Evolutionary conservation across 139 green algal genomes (phyloP).

Genomic region (Coccomyxa sp.): DNA sequence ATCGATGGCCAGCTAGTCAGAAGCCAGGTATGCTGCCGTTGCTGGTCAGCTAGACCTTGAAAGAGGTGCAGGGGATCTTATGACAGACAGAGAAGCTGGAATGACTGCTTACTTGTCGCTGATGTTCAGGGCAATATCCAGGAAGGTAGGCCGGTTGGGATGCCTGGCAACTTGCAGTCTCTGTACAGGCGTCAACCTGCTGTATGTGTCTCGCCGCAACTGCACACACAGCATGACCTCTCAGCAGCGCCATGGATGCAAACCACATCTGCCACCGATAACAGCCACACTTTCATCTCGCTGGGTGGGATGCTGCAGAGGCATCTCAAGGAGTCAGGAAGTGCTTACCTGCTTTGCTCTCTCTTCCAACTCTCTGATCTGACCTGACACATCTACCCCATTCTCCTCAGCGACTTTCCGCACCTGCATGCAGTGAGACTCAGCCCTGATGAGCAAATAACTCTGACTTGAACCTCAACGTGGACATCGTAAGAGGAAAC

Average conservation of each 20-base stretch:
- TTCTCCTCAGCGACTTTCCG: conserved; percentile 89
- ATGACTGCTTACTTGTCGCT: no score
- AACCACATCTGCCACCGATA: neutral
- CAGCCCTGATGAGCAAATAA: no score
- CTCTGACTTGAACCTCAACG: no score
- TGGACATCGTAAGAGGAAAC: no score
- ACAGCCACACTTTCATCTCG: no score
- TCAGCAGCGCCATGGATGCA: neutral
- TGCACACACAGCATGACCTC: conserved; percentile 28
- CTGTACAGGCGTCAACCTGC: conserved; percentile 85
- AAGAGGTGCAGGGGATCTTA: no score
- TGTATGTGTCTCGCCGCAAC: conserved; percentile 92
- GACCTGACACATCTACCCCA: conserved; percentile 80
- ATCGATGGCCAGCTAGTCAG: no score
- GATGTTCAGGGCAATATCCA: conserved; percentile 97
- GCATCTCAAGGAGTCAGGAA: neutral
- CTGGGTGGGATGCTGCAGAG: neutral
- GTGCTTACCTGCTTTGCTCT: conserved; percentile 65
- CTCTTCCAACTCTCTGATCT: conserved; percentile 82
- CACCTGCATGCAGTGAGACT: conserved; percentile 49
- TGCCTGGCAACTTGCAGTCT: conserved; percentile 91
- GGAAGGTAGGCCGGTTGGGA: conserved; percentile 92
- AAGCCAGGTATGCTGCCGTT: no score
- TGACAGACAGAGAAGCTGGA: no score
- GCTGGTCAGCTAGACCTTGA: no score